These are phyloP conservation scores for Mrakia gelida DNA, from an alignment of 768 basidiomycete species.

Conservation along the genomic window DNA sequence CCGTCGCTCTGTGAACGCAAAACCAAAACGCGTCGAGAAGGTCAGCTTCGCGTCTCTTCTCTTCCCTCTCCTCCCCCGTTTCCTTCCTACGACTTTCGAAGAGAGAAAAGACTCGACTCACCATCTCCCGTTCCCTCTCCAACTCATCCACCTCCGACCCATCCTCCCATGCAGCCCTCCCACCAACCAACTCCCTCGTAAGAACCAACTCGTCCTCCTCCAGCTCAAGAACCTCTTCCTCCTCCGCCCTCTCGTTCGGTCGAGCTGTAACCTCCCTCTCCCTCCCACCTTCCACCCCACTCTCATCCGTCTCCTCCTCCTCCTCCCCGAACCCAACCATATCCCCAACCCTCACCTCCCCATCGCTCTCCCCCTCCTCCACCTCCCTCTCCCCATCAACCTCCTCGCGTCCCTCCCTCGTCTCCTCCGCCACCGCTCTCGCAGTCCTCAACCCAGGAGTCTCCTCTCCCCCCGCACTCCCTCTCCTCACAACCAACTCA, in stretches of 20 bases:
- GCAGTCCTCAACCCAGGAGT: background rate
- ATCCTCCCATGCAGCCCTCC: background rate
- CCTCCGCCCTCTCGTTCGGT: background rate
- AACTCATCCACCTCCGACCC: background rate
- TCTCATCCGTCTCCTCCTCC: slow-evolving; percentile 1
- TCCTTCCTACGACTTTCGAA: background rate
- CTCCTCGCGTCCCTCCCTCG: background rate
- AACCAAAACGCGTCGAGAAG: background rate
- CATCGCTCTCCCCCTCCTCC: background rate
- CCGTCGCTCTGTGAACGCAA: background rate
- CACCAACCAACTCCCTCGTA: background rate
- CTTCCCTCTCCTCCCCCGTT: no score
- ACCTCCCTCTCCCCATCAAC: background rate
- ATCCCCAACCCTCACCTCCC: slow-evolving; percentile 11
- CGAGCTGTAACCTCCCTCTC: background rate
- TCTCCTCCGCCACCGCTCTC: background rate
- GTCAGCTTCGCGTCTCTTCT: background rate
- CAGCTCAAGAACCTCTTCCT: background rate
- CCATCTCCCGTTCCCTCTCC: background rate
- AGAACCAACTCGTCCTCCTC: no score
- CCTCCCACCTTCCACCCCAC: background rate
- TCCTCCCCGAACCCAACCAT: slow-evolving; percentile 10
- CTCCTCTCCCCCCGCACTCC: background rate
- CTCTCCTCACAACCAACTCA: background rate
- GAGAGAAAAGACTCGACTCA: background rate